Evolutionary conservation across 306 rosid species (phyloP).

Genomic region (Luffa acutangula): DNA sequence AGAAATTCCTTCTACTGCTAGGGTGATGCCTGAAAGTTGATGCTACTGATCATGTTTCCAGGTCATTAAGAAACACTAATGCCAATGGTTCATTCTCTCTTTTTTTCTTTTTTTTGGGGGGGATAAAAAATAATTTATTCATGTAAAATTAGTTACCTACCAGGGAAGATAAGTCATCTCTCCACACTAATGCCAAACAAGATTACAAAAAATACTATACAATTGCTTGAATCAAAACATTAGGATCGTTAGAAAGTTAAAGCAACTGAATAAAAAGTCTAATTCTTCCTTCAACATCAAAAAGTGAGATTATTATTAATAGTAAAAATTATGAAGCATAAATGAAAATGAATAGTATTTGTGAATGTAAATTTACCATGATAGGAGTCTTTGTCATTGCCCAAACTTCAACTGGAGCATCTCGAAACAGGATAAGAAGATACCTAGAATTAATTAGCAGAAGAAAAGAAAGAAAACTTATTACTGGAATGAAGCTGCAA

Average conservation of each 20-base stretch:
- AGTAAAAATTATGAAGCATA: slow-evolving; percentile 12
- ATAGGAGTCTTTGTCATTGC: slow-evolving; percentile 96
- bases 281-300: background rate
- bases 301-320: background rate
- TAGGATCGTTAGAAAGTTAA: background rate
- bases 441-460: slow-evolving; percentile 48
- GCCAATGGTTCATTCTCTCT: background rate
- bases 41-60: background rate
- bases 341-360: slow-evolving; percentile 6
- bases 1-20: background rate
- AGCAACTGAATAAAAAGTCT: background rate
- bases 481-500: background rate
- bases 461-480: background rate
- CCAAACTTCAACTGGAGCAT: slow-evolving; percentile 99
- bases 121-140: background rate
- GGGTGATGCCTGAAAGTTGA: background rate
- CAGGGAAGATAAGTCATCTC: background rate
- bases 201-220: background rate
- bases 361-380: slow-evolving; percentile 49
- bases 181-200: background rate
- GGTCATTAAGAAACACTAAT: background rate
- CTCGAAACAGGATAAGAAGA: slow-evolving; percentile 91
- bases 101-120: background rate
- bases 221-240: background rate
- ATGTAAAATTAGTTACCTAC: background rate